Evolutionary conservation across 768 basidiomycete genomes (phyloP), one percentile per base, ranked within the genome.

Genomic region (Panellus pusillus): DNA sequence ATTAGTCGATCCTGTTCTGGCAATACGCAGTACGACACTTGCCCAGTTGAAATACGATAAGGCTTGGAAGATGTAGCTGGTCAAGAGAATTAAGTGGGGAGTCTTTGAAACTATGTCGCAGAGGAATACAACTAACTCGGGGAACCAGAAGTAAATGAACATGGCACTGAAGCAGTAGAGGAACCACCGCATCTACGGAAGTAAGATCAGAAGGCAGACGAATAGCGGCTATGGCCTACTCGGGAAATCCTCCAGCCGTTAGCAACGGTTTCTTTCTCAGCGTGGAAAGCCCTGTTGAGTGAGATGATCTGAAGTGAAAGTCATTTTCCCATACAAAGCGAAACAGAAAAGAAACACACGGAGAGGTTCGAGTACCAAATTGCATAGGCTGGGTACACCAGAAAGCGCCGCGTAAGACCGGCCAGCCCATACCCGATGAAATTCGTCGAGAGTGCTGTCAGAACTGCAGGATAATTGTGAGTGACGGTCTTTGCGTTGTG

Each of bases 281-380:
- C 64, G 61, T 82, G 81, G 18, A 82, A 72, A 0, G 81, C 82
- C 52, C 81, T 80, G 68, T 80, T 80, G 2, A 82, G 43, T 12
- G 37, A 14, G 27, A 5, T 13, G 11, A 44, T 57, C 56, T 52
- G 14, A n/a, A 41, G 3, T 41, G 15, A 42, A 14, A 31, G 28
- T 9, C 5, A 27, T 20, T 8, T 19, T 7, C 1, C 14, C 6
- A 12, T 11, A 18, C 9, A 37, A 20, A 28, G 19, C 9, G 2
- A 44, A 14, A 2, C 1, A 2, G 8, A 35, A 8, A 14, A 35
- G 9, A 14, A 35, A 35, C 32, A 14, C 32, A 35, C 32, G 2
- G 81, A 79, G 52, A 84, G 70, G 36, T 79, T 77, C 32, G 32
- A 35, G 7, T 80, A 82, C 80, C 82, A 85, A 64, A 84, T 77